Evolutionary conservation across 73 alveolate species (phyloP), one percentile per base, ranked within the genome.

Genomic region (Paramecium octaurelia): DNA sequence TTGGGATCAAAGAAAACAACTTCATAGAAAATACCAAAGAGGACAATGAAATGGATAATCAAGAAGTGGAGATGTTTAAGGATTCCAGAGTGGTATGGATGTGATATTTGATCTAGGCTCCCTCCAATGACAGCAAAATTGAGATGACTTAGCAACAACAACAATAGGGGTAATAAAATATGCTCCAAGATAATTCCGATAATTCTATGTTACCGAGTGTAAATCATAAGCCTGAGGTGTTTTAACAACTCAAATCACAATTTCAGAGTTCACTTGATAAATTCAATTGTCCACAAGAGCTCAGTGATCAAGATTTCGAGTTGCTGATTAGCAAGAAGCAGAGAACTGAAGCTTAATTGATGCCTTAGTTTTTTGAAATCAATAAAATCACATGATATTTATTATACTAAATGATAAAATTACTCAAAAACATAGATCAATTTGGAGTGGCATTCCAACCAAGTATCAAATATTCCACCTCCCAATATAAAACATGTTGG

Each of bases 361-460:
- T 64, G 27, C 10, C 31, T 3, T 34, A 64, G 35, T 64, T 64
- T 27, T 64, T 31, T 64, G 84, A 64, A 64, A 64, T 64, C 46
- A 64, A 64, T 64, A 64, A 64, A 64, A 64, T 64, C 3, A 64
- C 6, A 31, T 64, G 84, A 64, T 54, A 14, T 48, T 48, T 18
- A 54, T 54, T 16, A 54, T 64, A 31, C 84, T 64, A 3, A 27
- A 64, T 64, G 84, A 27, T 64, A 6, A 11, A 64, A 64, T 64
- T 64, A 64, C 87, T 73, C 24, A 73, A 73, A 43, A 38, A 0
- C 3, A 31, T 73, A 21, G 91, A 80, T 80, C 57, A 80, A 80
- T 80, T 80, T 20, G 91, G 91, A 23, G 91, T 42, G 6, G 73
- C 57, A 8, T 80, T 80, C 75, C 6, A 80, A 48, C 91, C 91